These are phyloP conservation scores for Coniophora puteana DNA, from an alignment of 1,284 basidiomycete species.

Conservation along the genomic window DNA sequence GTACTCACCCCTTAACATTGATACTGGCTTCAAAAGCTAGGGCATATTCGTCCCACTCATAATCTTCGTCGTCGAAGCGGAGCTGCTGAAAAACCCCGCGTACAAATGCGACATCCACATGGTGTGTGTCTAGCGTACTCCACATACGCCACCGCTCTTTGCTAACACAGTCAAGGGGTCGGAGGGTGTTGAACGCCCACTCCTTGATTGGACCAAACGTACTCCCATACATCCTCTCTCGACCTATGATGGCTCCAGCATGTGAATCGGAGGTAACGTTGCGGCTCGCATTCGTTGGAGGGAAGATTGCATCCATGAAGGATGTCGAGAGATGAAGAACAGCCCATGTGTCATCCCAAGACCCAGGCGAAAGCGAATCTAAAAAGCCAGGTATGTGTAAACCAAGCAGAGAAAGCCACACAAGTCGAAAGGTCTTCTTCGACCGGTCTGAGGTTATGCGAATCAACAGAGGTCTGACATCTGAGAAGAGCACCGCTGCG, in stretches of 20 bases:
- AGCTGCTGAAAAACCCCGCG: conserved; percentile 58
- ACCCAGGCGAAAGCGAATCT: conserved; percentile 33
- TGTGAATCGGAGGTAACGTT: conserved; percentile 50
- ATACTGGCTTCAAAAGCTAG: conserved; percentile 66
- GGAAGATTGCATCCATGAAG: conserved; percentile 52
- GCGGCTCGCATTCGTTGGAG: conserved; percentile 29
- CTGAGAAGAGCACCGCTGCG: conserved; percentile 74
- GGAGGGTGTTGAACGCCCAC: conserved; percentile 54
- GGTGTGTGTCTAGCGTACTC: conserved; percentile 43
- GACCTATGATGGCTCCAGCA: conserved; percentile 62
- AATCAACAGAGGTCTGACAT: conserved; percentile 72
- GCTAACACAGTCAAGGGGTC: conserved; percentile 48
- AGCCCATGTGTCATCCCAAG: conserved; percentile 68
- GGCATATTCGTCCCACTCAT: conserved; percentile 59
- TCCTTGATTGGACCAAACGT: conserved; percentile 64
- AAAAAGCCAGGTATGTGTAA: conserved; percentile 69
- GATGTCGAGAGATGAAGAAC: conserved; percentile 39
- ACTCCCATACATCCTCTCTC: conserved; percentile 54
- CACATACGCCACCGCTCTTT: conserved; percentile 42
- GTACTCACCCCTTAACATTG: conserved; percentile 55
- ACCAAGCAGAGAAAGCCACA: conserved; percentile 77
- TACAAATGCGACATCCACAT: conserved; percentile 44
- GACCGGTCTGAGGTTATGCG: conserved; percentile 48
- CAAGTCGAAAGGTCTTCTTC: conserved; percentile 63
- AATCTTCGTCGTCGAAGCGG: conserved; percentile 43